Evolutionary conservation across 2,329 filamentous ascomycete genomes (phyloP).

Genomic region (Sporothrix schenckii): DNA sequence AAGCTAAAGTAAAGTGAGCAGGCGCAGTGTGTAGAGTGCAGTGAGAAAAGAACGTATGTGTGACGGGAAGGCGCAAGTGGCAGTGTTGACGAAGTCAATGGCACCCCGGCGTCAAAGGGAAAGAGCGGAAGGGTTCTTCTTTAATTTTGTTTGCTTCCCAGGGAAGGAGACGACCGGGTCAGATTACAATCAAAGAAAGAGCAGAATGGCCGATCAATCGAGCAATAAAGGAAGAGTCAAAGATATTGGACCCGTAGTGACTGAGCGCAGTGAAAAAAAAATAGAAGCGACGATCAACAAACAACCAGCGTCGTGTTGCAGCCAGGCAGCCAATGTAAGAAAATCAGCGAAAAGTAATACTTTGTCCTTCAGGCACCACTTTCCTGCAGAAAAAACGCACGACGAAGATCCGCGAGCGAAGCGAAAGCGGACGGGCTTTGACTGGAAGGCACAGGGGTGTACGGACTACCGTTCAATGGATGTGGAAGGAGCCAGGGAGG

Average conservation of each 20-base stretch:
- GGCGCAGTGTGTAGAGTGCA: not conserved
- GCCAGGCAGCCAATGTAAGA: conserved; percentile 1
- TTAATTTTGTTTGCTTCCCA: not conserved
- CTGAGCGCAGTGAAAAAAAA: not conserved
- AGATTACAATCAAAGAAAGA: conserved; percentile 1
- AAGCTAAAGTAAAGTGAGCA: not conserved
- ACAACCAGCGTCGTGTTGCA: not conserved
- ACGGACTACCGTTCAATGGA: not conserved
- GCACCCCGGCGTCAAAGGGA: too few relatives aligned
- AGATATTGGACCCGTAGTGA: not conserved
- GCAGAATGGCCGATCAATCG: too few relatives aligned
- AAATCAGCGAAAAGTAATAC: not conserved
- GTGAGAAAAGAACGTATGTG: not conserved
- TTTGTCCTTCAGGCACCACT: not conserved
- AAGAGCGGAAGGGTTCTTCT: not conserved
- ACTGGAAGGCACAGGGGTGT: not conserved
- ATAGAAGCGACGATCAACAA: not conserved
- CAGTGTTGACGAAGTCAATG: not conserved
- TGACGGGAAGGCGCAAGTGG: conserved; percentile 5
- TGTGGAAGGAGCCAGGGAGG: not conserved
- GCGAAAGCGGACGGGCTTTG: not conserved
- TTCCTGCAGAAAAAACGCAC: not conserved
- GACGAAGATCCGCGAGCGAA: not conserved
- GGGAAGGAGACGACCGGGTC: not conserved
- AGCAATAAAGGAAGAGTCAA: not conserved